Evolutionary conservation across 1,139 yeast genomes (phyloP).

Genomic region (Blastobotrys persicus): DNA sequence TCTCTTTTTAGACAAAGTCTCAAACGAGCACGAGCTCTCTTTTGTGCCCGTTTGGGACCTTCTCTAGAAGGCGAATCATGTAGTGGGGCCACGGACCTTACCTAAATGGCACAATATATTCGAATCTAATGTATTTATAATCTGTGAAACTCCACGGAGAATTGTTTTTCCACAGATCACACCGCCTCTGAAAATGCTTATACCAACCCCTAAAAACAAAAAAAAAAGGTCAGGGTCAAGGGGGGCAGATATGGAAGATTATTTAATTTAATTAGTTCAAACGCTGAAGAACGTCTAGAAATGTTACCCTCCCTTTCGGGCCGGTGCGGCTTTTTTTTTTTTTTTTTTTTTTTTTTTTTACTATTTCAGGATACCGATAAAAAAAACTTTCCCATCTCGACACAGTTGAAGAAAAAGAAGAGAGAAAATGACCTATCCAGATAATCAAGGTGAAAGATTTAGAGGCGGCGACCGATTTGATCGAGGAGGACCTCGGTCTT

Average conservation of each 20-base stretch:
- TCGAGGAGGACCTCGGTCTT: constrained; percentile 21
- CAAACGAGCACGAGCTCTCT: not conserved
- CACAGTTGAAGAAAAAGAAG: not conserved
- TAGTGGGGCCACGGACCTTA: too few relatives aligned
- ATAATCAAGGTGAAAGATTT: constrained; percentile 28
- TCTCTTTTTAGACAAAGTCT: not conserved
- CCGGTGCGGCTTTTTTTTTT: constrained; percentile 3
- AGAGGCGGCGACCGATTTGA: constrained; percentile 19
- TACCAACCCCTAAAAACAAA: too few relatives aligned
- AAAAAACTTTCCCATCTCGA: not conserved
- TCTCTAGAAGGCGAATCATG: not conserved
- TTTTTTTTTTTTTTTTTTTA: constrained; percentile 6
- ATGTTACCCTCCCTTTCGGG: not conserved
- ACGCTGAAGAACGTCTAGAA: too few relatives aligned
- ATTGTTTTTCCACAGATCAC: too few relatives aligned
- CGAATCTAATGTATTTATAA: too few relatives aligned
- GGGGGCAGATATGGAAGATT: too few relatives aligned
- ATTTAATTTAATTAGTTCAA: too few relatives aligned
- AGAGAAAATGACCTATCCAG: constrained; percentile 15
- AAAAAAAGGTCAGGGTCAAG: too few relatives aligned
- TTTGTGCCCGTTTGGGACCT: not conserved
- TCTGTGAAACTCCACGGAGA: too few relatives aligned
- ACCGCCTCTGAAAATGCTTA: too few relatives aligned
- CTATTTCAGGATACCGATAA: not conserved
- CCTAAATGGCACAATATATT: too few relatives aligned